Evolutionary conservation across 768 basidiomycete species (phyloP), one percentile per base, ranked within the genome.

Genomic region (Phylloporus arenicola): DNA sequence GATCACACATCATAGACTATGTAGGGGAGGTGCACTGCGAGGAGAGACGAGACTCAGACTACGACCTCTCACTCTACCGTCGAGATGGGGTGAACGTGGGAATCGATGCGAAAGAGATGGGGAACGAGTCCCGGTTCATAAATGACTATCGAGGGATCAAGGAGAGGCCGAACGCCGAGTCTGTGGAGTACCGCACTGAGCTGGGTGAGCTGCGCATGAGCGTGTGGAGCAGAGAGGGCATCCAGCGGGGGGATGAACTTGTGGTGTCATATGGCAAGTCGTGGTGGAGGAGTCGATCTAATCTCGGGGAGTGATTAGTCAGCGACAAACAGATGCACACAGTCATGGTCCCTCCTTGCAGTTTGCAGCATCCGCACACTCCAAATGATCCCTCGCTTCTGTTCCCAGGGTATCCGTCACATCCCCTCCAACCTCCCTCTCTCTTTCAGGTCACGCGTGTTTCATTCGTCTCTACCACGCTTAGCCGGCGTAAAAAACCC

Each of bases 111-210:
- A 72, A 73, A 25, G 57, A 39, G 3, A 79, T 79, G 73, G 93
- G 93, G 25, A 96, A 94, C 68, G 89, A 92, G 65, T 86, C 85
- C 1, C 74, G 93, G 60, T 93, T 95, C 63, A 75, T 91, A 51
- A 96, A 96, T 58, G 93, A 95, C 71, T 97, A 86, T 68, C 78
- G 93, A 48, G 89, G 91, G 3, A 73, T 92, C n/a, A 70, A 64
- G 43, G 64, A 67, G 20, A 83, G 73, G 62, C 82, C 89, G 4
- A 92, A 92, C 57, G 86, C 82, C 1, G 57, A 78, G 25, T 92
- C 92, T 58, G 70, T 74, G 44, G 88, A 90, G 37, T 67, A 69
- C 33, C 70, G 79, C 51, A 74, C 73, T 10, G 55, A 51, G 17
- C 59, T 55, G 30, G 90, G 86, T 16, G 87, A 86, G 64, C 67